A percentile compares a stretch with the other conserved stretches of the same genome.
Conservation (phyloP, 352 stramenopile species). For the Peronosclerospora sorghi region DNA sequence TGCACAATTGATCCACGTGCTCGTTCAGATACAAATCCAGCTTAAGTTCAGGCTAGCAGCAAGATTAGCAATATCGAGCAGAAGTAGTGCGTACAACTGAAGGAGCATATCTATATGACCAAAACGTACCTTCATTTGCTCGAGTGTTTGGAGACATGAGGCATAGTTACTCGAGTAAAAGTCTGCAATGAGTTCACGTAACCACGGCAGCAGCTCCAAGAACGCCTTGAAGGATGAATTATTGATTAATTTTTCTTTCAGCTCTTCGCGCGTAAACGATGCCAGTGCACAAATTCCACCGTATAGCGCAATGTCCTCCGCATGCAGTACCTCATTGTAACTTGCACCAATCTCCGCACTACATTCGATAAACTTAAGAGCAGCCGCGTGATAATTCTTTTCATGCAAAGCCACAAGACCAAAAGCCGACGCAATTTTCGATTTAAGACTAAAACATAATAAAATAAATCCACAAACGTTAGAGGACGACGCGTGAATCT, state of each 20-base stretch:
- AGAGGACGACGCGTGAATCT: background rate
- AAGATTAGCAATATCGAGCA: background rate
- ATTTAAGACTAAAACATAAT: slow-evolving; percentile 46
- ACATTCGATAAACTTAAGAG: slow-evolving; percentile 74
- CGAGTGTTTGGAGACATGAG: slow-evolving; percentile 60
- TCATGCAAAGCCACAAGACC: slow-evolving; percentile 70
- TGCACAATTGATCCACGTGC: slow-evolving; percentile 63
- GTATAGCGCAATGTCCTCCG: slow-evolving; percentile 82
- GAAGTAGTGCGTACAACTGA: background rate
- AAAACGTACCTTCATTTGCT: slow-evolving; percentile 49
- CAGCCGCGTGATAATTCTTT: slow-evolving; percentile 69
- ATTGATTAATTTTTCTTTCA: slow-evolving; percentile 81
- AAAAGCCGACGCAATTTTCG: slow-evolving; percentile 71
- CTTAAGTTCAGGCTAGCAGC: slow-evolving; percentile 42
- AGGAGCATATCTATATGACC: background rate
- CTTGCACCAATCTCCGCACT: slow-evolving; percentile 63
- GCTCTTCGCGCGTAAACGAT: slow-evolving; percentile 70
- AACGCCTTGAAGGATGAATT: slow-evolving; percentile 84
- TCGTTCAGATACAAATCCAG: slow-evolving; percentile 72
- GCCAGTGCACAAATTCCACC: slow-evolving; percentile 78
- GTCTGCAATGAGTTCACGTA: slow-evolving; percentile 81
- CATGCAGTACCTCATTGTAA: slow-evolving; percentile 80
- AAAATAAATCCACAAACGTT: background rate
- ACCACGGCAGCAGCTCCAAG: slow-evolving; percentile 73
- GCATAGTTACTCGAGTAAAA: slow-evolving; percentile 86